Percentiles rank a stretch among this genome's conserved stretches.
Evolutionary conservation across 164 flowering plant genomes (phyloP).

Genomic region (Cinnamomum micranthum): DNA sequence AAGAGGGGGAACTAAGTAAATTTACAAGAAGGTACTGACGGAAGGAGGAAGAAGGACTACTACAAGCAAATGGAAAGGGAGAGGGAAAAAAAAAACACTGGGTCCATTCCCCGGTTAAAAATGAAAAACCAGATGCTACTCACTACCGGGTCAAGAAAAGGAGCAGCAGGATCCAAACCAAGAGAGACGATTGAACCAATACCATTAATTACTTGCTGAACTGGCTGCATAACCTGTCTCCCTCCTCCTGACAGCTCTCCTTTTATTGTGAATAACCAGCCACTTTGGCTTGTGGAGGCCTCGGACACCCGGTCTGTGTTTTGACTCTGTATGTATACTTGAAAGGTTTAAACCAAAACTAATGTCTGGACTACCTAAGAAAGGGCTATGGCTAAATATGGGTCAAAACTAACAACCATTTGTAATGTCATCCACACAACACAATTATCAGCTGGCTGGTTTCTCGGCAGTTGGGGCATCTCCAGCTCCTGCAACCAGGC

Average conservation of each 20-base stretch:
- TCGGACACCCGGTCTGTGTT: slow-evolving; percentile 1
- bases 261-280: slow-evolving; percentile 7
- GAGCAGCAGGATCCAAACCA: background rate
- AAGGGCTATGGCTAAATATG: background rate
- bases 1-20: background rate
- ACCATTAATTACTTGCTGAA: too few species aligned
- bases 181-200: background rate
- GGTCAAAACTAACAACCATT: slow-evolving; percentile 34
- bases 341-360: slow-evolving; percentile 14
- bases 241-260: background rate
- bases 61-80: background rate
- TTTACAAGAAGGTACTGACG: slow-evolving; percentile 5
- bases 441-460: slow-evolving; percentile 31
- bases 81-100: background rate
- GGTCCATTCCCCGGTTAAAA: slow-evolving; percentile 1
- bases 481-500: slow-evolving; percentile 24
- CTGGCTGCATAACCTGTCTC: too few species aligned
- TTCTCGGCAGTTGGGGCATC: slow-evolving; percentile 36
- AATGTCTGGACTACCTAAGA: slow-evolving; percentile 9
- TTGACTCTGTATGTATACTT: slow-evolving; percentile 4
- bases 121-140: background rate
- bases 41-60: background rate
- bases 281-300: background rate
- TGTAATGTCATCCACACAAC: slow-evolving; percentile 29
- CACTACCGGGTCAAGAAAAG: background rate